These are phyloP conservation scores for Metschnikowia koreensis DNA, from an alignment of 805 yeast species.

Conservation along the genomic window DNA sequence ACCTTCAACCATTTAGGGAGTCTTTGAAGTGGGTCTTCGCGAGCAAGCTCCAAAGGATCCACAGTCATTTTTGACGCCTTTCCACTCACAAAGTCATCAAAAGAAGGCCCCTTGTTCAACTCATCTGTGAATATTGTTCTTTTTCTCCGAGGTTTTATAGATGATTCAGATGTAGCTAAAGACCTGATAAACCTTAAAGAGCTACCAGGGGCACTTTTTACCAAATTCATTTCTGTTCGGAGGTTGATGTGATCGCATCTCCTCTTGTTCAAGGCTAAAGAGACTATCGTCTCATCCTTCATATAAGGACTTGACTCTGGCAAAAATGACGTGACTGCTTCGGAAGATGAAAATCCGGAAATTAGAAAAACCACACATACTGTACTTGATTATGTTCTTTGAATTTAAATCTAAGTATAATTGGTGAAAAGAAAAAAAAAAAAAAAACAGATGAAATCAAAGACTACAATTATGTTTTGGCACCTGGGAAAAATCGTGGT, in stretches of 20 bases:
- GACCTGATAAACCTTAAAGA: conserved; percentile 1
- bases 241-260: background rate
- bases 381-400: too few species aligned
- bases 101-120: conserved; percentile 83
- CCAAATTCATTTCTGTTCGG: conserved; percentile 1
- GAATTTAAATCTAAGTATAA: too few species aligned
- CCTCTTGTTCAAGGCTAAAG: background rate
- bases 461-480: too few species aligned
- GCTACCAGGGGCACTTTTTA: background rate
- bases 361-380: too few species aligned
- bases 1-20: conserved; percentile 93
- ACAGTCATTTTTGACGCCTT: conserved; percentile 63
- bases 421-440: too few species aligned
- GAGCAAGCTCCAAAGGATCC: conserved; percentile 78
- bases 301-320: conserved; percentile 1
- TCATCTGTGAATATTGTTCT: conserved; percentile 64
- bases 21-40: conserved; percentile 65
- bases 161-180: conserved; percentile 14
- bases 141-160: conserved; percentile 40
- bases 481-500: background rate
- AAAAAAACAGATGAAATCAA: too few species aligned
- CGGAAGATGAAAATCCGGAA: background rate
- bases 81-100: conserved; percentile 86
- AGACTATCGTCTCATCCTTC: background rate
- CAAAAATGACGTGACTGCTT: background rate